Percentiles rank a stretch among this genome's conserved stretches.
These are phyloP conservation scores for Epichloe scottii DNA, from an alignment of 2,329 filamentous ascomycete genomes.

Conservation along the genomic window DNA sequence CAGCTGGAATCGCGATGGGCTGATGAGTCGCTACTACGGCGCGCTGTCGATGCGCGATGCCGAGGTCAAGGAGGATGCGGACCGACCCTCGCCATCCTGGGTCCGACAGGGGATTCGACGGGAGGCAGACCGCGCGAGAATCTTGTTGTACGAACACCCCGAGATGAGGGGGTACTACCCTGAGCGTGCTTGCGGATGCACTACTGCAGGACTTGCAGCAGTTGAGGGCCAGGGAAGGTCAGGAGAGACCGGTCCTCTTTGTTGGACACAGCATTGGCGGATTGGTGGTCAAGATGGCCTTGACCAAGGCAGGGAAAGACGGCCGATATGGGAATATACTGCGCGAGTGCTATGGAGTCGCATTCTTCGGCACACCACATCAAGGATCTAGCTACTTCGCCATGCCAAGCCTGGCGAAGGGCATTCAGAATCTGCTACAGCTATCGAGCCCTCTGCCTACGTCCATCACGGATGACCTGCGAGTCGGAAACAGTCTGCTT, in stretches of 20 bases:
- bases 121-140: constrained; percentile 33
- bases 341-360: constrained; percentile 46
- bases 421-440: constrained; percentile 39
- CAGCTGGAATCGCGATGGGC: constrained; percentile 39
- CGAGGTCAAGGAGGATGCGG: constrained; percentile 13
- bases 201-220: constrained; percentile 30
- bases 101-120: constrained; percentile 38
- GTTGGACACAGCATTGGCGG: constrained; percentile 50
- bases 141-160: constrained; percentile 40
- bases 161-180: constrained; percentile 28
- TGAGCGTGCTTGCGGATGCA: constrained; percentile 33
- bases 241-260: constrained; percentile 42
- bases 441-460: constrained; percentile 37
- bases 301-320: constrained; percentile 33
- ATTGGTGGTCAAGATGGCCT: constrained; percentile 43
- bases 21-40: constrained; percentile 34
- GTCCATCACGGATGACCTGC: constrained; percentile 37
- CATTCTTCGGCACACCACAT: constrained; percentile 49
- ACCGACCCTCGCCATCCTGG: constrained; percentile 30
- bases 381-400: constrained; percentile 51
- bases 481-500: constrained; percentile 36
- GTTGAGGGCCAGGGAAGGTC: constrained; percentile 21
- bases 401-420: constrained; percentile 40
- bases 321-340: constrained; percentile 30
- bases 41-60: constrained; percentile 27